Conservation (phyloP, 78 protist genomes). For the Neovahlkampfia damariscottae region DNA sequence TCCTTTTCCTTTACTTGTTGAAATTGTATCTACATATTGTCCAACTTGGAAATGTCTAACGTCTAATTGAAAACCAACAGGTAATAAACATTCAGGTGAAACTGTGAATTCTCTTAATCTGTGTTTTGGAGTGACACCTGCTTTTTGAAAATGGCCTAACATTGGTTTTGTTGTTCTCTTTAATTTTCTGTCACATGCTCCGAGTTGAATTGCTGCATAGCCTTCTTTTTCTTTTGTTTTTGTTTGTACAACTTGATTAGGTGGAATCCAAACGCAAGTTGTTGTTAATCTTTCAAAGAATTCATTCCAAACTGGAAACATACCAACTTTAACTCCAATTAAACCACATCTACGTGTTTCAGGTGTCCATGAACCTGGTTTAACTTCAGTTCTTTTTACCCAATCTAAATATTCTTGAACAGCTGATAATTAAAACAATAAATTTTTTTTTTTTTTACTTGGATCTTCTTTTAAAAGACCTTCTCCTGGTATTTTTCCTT, state of each 20-base stretch:
- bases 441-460: background rate
- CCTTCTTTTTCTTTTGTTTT: background rate
- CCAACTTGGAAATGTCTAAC: slow-evolving; percentile 57
- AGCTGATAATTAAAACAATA: background rate
- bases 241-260: background rate
- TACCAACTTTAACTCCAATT: background rate
- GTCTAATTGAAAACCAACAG: slow-evolving; percentile 34
- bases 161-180: background rate
- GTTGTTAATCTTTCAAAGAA: background rate
- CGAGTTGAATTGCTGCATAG: background rate
- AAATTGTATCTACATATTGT: slow-evolving; percentile 39
- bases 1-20: slow-evolving; percentile 54
- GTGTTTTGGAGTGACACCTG: slow-evolving; percentile 37
- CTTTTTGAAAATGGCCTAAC: slow-evolving; percentile 27
- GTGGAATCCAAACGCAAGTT: background rate
- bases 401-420: background rate
- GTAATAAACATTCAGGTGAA: slow-evolving; percentile 36
- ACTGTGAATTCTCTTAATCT: slow-evolving; percentile 40
- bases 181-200: background rate
- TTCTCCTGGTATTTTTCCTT: background rate
- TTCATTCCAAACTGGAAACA: background rate
- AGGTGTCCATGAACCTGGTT: background rate
- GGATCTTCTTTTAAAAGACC: background rate
- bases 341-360: background rate
- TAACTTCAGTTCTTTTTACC: background rate